phyloP scores from a whole-genome alignment of 345 rosid species.

The Eutrema heterophyllum region DNA sequence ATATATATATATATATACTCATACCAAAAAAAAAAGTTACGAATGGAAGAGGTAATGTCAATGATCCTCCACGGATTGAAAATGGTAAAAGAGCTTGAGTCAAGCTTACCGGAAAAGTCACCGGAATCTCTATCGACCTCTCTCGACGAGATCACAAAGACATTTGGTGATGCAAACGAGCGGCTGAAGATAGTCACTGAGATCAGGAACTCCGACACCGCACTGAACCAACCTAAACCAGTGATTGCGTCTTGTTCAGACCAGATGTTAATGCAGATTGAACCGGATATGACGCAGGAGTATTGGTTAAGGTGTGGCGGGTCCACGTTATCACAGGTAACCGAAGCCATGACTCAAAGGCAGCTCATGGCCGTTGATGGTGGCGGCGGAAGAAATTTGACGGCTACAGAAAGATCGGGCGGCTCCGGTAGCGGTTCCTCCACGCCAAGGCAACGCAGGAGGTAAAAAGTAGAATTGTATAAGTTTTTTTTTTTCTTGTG shows the following conservation, averaged over 20 bases:
- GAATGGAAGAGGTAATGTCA: conserved; percentile 43
- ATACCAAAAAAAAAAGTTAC: not conserved
- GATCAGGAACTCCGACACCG: conserved; percentile 10
- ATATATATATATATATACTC: not conserved
- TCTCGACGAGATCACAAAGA: conserved; percentile 43
- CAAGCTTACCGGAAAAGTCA: conserved; percentile 33
- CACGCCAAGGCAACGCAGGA: conserved; percentile 38
- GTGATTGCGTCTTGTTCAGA: conserved; percentile 1
- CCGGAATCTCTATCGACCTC: conserved; percentile 30
- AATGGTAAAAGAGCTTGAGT: conserved; percentile 48
- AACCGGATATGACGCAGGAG: conserved; percentile 31
- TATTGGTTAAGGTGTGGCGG: conserved; percentile 33
- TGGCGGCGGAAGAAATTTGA: conserved; percentile 7
- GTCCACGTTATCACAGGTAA: conserved; percentile 12
- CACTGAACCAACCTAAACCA: not conserved
- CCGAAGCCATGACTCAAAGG: conserved; percentile 3
- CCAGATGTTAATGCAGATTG: conserved; percentile 28
- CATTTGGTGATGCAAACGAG: conserved; percentile 34
- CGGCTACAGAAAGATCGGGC: conserved; percentile 1
- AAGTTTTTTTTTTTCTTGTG: not conserved
- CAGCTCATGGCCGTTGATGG: conserved; percentile 11
- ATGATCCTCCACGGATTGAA: conserved; percentile 43
- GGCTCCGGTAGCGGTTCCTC: conserved; percentile 27
- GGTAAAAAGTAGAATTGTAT: conserved; percentile 24
- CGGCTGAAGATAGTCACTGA: conserved; percentile 18